Percentiles rank a stretch among this genome's conserved stretches.
Evolutionary conservation across 352 stramenopile genomes (phyloP).

Genomic region (Phytophthora citrophthora): DNA sequence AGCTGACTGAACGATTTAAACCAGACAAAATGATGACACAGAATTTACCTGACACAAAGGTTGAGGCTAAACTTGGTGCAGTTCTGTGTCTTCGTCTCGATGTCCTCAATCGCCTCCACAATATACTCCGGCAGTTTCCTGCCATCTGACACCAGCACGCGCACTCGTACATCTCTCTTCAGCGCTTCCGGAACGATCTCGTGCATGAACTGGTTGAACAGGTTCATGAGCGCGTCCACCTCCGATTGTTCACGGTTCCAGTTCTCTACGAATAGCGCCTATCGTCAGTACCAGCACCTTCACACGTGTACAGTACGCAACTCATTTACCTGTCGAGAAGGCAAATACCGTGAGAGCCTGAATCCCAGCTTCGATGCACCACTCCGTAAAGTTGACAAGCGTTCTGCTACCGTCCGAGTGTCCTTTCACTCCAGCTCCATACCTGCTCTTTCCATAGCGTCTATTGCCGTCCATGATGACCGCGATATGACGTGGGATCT

Average conservation of each 20-base stretch:
- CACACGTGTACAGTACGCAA: not conserved
- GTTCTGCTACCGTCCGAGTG: conserved; percentile 96
- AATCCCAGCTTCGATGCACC: conserved; percentile 94
- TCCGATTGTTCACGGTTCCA: conserved; percentile 92
- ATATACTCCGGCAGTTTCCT: conserved; percentile 77
- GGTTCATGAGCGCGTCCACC: conserved; percentile 91
- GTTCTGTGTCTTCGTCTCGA: conserved; percentile 89
- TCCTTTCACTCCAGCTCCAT: conserved; percentile 79
- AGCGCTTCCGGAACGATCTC: conserved; percentile 91
- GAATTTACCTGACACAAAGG: conserved; percentile 77
- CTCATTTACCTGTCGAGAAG: conserved; percentile 89
- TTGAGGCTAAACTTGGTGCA: conserved; percentile 86
- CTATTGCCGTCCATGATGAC: conserved; percentile 98
- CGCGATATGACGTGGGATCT: conserved; percentile 90
- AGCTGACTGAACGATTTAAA: conserved; percentile 1
- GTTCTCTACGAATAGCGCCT: conserved; percentile 79
- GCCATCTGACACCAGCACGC: conserved; percentile 88
- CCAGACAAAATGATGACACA: conserved; percentile 2
- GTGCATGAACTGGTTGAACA: conserved; percentile 96
- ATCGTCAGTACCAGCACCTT: not conserved
- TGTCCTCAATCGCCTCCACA: conserved; percentile 67
- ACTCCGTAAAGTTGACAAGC: conserved; percentile 96
- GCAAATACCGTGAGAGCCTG: conserved; percentile 94
- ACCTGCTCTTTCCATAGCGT: conserved; percentile 91
- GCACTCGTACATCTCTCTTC: conserved; percentile 92